Conservation (phyloP, 2,329 filamentous ascomycete species). For the Tolypocladium ophioglossoides region DNA sequence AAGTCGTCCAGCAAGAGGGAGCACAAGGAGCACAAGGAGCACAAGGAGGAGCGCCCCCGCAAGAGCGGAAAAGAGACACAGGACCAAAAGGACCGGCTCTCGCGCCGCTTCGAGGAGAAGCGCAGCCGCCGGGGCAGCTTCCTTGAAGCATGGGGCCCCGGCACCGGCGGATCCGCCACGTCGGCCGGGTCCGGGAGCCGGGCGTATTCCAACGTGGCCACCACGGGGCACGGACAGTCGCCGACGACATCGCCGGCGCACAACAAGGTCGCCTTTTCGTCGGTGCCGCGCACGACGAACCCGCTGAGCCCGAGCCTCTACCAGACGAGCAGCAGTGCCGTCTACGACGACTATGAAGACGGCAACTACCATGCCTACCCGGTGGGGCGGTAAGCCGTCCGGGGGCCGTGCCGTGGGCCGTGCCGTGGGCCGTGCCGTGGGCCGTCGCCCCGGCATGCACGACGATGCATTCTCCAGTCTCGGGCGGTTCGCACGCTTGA, state of each 20-base stretch:
- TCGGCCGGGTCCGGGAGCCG: neutral
- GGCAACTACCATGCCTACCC: conserved; percentile 25
- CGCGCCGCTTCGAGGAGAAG: conserved; percentile 25
- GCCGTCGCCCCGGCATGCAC: neutral
- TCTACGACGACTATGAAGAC: conserved; percentile 18
- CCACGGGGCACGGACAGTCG: conserved; percentile 11
- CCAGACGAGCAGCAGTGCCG: conserved; percentile 10
- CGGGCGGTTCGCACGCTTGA: neutral
- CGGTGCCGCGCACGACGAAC: conserved; percentile 18
- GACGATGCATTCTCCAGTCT: neutral
- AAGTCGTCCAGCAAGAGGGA: neutral
- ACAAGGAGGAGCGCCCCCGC: conserved; percentile 12
- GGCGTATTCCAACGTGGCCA: neutral
- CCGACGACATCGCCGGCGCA: conserved; percentile 8
- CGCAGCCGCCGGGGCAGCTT: conserved; percentile 22
- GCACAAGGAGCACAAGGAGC: conserved; percentile 14
- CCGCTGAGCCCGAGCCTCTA: conserved; percentile 15
- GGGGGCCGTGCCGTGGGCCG: too few relatives aligned
- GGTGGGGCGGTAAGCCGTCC: conserved; percentile 14
- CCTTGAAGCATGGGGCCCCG: conserved; percentile 22
- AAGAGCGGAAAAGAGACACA: conserved; percentile 13
- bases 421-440: too few relatives aligned
- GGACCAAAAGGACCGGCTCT: conserved; percentile 25
- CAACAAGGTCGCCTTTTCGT: conserved; percentile 13
- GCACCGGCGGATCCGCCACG: conserved; percentile 12